Evolutionary conservation across 2,329 filamentous ascomycete species (phyloP), one percentile per base, ranked within the genome.

Genomic region (Colletotrichum eremochloae): DNA sequence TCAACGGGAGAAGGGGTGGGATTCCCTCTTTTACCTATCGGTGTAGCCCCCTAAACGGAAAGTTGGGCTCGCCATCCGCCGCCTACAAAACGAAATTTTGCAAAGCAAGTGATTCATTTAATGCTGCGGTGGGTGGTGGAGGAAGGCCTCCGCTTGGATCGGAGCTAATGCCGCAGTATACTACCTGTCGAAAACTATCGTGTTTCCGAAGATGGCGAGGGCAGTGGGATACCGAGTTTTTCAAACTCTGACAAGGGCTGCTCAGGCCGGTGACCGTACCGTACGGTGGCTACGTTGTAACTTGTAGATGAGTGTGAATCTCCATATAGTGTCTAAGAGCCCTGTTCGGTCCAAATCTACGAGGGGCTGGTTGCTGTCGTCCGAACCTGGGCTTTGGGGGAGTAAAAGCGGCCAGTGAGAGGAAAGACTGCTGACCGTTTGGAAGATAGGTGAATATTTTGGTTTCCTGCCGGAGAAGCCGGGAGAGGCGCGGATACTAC

Each of bases 321-420:
- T 29, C 7, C 7, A 31, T 53, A 36, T 29, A 31, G 18, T 24
- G 42, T 50, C 31, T 24, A 36, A 29, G 18, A 63, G 68, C 42
- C 50, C 33, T 33, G 68, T 36, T 50, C 15, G 31, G 33, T 50
- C 55, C 33, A 57, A 67, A 31, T 24, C 33, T 8, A 61, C 33
- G 5, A 53, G n/a, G 44, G 24, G 15, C 52, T 50, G 53, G 20
- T 44, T 50, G 53, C 53, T 40, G 53, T 60, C 67, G 52, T 67
- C 68, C 67, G 63, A 55, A 60, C 40, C 38, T 12, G 31, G 55
- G 18, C 40, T 55, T 12, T 63, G 7, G 8, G 29, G 14, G 48
- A 9, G 24, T 56, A 57, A 68, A 71, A 63, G 68, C 68, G 42
- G 68, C 68, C 48, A 29, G 57, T 8, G 44, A 62, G 38, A 56